phyloP scores from a whole-genome alignment of 441 rosid genomes.

The Populus hybrid region DNA sequence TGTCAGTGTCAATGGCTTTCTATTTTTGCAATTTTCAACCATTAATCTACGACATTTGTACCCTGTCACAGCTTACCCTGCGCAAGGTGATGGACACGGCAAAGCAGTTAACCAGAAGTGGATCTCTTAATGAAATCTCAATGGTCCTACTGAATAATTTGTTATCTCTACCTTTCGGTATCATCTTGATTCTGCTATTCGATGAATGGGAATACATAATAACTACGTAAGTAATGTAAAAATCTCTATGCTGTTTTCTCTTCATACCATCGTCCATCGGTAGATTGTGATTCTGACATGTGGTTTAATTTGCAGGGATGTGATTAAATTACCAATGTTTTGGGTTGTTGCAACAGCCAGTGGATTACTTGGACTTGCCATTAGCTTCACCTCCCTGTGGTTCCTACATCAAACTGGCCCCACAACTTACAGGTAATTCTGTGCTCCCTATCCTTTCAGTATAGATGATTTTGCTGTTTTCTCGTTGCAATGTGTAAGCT shows the following conservation, averaged over 20 bases:
- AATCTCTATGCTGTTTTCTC: background rate
- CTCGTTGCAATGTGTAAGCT: background rate
- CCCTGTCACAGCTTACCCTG: slow-evolving; percentile 64
- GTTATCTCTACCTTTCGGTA: slow-evolving; percentile 73
- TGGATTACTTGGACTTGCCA: slow-evolving; percentile 90
- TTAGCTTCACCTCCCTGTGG: slow-evolving; percentile 97
- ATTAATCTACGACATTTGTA: slow-evolving; percentile 12
- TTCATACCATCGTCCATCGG: background rate
- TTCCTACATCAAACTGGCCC: slow-evolving; percentile 93
- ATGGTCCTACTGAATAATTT: slow-evolving; percentile 95
- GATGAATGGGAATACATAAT: slow-evolving; percentile 77
- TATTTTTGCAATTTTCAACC: slow-evolving; percentile 8
- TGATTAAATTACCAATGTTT: slow-evolving; percentile 63
- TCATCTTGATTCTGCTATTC: slow-evolving; percentile 55
- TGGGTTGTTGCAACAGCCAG: slow-evolving; percentile 87
- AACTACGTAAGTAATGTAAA: slow-evolving; percentile 46
- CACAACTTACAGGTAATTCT: slow-evolving; percentile 75
- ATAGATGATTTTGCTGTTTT: background rate
- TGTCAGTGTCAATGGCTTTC: background rate
- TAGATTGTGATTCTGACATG: background rate
- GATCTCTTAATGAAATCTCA: slow-evolving; percentile 75
- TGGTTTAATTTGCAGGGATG: slow-evolving; percentile 47
- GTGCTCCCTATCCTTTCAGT: too few relatives aligned
- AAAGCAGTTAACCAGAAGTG: slow-evolving; percentile 67
- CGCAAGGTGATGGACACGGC: slow-evolving; percentile 86